phyloP scores from a whole-genome alignment of 2,329 filamentous ascomycete species.

The Allantophomopsis lycopodina region DNA sequence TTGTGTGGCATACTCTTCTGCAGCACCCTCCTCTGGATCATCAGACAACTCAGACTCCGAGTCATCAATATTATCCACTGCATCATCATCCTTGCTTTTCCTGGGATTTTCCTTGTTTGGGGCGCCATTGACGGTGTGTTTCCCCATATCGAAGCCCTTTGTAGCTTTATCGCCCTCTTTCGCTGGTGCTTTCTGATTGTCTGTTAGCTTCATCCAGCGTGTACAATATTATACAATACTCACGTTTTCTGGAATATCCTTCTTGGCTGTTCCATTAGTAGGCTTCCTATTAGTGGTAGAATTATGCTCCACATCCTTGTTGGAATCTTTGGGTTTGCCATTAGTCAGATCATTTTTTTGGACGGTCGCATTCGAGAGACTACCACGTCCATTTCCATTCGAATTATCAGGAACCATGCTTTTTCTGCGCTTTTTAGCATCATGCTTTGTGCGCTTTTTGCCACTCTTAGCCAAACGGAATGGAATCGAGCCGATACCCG shows the following conservation, averaged over 20 bases:
- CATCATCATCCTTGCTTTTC: background rate
- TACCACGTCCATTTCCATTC: constrained; percentile 5
- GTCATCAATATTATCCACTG: constrained; percentile 4
- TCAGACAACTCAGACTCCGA: constrained; percentile 8
- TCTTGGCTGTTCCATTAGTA: background rate
- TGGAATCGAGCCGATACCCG: constrained; percentile 51
- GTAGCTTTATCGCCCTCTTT: background rate
- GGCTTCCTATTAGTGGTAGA: no score
- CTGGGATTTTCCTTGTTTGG: background rate
- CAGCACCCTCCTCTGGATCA: constrained; percentile 9
- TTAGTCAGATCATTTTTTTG: background rate
- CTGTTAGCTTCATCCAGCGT: no score
- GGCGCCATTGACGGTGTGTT: background rate
- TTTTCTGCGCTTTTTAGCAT: constrained; percentile 28
- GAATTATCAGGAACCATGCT: constrained; percentile 12
- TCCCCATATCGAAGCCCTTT: background rate
- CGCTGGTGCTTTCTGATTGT: background rate
- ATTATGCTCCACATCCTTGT: no score
- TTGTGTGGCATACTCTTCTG: constrained; percentile 12
- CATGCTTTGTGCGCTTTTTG: constrained; percentile 36
- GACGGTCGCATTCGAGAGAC: constrained; percentile 2
- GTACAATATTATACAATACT: no score
- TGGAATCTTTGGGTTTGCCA: background rate
- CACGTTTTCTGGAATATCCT: background rate
- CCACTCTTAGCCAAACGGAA: constrained; percentile 43